These are phyloP conservation scores for Candida silvatica DNA, from an alignment of 805 yeast genomes.

Conservation along the genomic window DNA sequence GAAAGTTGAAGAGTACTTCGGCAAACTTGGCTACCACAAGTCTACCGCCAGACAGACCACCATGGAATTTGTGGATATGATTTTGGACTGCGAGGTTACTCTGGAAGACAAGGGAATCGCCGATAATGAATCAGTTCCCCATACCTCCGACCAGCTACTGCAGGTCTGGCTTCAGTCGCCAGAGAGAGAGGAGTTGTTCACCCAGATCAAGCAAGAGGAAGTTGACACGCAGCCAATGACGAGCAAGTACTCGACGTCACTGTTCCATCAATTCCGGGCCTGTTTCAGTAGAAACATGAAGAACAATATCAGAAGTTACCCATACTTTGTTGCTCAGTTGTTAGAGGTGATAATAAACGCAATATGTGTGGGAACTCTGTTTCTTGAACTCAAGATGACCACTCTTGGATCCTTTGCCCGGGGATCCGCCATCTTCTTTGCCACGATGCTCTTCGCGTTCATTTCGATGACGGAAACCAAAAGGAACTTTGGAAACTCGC, in stretches of 20 bases:
- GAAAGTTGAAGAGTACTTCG: conserved; percentile 49
- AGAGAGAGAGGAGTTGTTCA: conserved; percentile 38
- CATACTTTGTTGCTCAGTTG: conserved; percentile 36
- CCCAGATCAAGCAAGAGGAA: conserved; percentile 29
- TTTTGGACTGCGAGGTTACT: conserved; percentile 8
- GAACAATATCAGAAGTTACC: conserved; percentile 47
- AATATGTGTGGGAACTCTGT: conserved; percentile 58
- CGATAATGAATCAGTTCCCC: conserved; percentile 37
- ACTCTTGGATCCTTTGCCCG: conserved; percentile 56
- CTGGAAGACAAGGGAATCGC: conserved; percentile 14
- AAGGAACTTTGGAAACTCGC: conserved; percentile 39
- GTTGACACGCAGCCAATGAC: conserved; percentile 15
- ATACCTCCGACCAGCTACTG: conserved; percentile 54
- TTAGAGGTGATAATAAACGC: conserved; percentile 45
- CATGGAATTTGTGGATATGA: conserved; percentile 19
- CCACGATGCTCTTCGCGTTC: conserved; percentile 43
- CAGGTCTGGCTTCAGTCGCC: conserved; percentile 55
- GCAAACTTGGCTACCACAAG: conserved; percentile 47
- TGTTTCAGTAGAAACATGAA: conserved; percentile 44
- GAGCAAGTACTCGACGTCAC: conserved; percentile 22
- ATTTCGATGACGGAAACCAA: conserved; percentile 40
- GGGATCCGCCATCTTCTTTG: conserved; percentile 55
- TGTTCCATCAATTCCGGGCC: conserved; percentile 32
- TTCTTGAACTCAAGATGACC: conserved; percentile 38
- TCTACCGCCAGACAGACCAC: conserved; percentile 13